Conservation (phyloP, 345 rosid genomes). For the Draba incana region DNA sequence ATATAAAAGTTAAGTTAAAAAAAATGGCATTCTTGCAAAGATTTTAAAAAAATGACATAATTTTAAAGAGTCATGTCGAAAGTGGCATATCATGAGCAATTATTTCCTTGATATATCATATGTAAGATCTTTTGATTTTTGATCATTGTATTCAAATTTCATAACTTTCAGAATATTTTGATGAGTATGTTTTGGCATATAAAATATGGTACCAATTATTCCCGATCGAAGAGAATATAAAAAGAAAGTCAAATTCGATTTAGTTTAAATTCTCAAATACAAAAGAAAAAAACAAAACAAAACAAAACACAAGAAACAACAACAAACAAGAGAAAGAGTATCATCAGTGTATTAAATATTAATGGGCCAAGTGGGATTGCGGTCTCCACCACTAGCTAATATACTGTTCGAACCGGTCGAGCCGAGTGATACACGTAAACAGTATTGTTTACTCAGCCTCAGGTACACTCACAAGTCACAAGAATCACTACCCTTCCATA, state of each 20-base stretch:
- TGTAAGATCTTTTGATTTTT: constrained; percentile 5
- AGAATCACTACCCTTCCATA: constrained; percentile 27
- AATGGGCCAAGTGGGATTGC: constrained; percentile 37
- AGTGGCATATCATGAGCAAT: no score
- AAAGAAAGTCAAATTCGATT: constrained; percentile 20
- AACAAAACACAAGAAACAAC: no score
- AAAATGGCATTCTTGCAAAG: no score
- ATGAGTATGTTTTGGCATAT: constrained; percentile 24
- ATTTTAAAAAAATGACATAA: no score
- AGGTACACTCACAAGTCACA: neutral
- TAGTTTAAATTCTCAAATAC: constrained; percentile 17
- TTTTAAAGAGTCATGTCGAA: no score
- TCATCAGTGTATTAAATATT: constrained; percentile 34
- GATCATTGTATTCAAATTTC: neutral
- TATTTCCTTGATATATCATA: neutral
- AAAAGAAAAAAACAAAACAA: neutral
- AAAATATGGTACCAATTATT: constrained; percentile 27
- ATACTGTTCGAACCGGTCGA: constrained; percentile 29
- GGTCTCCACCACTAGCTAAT: constrained; percentile 43
- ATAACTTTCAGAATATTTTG: constrained; percentile 23
- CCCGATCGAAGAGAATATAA: constrained; percentile 16
- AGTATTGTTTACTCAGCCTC: constrained; percentile 1
- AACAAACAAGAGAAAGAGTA: constrained; percentile 33
- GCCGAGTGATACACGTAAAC: constrained; percentile 6
- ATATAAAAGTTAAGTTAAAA: no score